Conservation (phyloP, 208 protist genomes). For the Strigomonas galati region DNA sequence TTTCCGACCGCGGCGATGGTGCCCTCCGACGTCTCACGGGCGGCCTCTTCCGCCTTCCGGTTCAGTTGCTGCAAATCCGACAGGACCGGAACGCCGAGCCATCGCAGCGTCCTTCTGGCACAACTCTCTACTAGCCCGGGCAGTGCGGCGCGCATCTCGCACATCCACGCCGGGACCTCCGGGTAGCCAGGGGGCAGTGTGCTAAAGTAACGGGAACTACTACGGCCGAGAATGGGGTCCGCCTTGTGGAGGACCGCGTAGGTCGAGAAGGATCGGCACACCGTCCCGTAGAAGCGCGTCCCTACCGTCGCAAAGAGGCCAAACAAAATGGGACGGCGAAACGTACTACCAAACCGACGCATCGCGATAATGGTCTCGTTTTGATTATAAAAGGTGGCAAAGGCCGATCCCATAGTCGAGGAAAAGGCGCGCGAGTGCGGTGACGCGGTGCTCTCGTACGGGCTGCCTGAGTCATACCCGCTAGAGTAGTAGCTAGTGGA, state of each 20-base stretch:
- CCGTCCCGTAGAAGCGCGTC: slow-evolving; percentile 29
- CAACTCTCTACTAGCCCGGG: slow-evolving; percentile 57
- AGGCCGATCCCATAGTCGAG: slow-evolving; percentile 61
- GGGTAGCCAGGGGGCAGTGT: slow-evolving; percentile 42
- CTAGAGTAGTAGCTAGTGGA: slow-evolving; percentile 14
- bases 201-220: slow-evolving; percentile 2
- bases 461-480: slow-evolving; percentile 25
- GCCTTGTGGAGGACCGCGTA: slow-evolving; percentile 6
- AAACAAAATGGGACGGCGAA: slow-evolving; percentile 65
- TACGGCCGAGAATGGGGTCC: slow-evolving; percentile 9
- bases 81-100: slow-evolving; percentile 53
- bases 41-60: neutral
- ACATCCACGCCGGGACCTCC: slow-evolving; percentile 55
- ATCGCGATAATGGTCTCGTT: slow-evolving; percentile 38
- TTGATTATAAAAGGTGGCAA: slow-evolving; percentile 75
- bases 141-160: slow-evolving; percentile 50
- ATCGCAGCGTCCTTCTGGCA: slow-evolving; percentile 35
- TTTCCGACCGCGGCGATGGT: slow-evolving; percentile 13
- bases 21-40: slow-evolving; percentile 15
- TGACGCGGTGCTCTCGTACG: slow-evolving; percentile 53
- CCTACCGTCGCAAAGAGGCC: slow-evolving; percentile 47
- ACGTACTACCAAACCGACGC: slow-evolving; percentile 29
- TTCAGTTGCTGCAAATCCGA: slow-evolving; percentile 45
- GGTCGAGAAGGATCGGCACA: slow-evolving; percentile 37
- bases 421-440: slow-evolving; percentile 50